These are phyloP conservation scores for Creolimax fragrantissima DNA, from an alignment of 78 protist genomes.

Conservation along the genomic window DNA sequence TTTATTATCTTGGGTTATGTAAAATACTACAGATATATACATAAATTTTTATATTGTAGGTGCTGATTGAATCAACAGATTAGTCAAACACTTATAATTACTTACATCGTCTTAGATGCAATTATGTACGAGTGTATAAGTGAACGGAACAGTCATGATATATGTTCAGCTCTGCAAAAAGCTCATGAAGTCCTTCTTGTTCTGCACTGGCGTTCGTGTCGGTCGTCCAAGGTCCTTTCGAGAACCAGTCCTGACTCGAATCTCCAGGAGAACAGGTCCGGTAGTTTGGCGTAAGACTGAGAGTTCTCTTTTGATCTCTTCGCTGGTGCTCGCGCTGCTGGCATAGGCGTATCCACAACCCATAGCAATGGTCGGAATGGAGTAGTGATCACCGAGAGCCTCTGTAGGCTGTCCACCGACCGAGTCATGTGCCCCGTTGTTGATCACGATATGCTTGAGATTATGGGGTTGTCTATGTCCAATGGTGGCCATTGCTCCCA, in stretches of 20 bases:
- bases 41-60: neutral
- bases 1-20: neutral
- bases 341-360: conserved; percentile 34
- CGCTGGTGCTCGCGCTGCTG: neutral
- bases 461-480: conserved; percentile 12
- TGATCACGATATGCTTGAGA: conserved; percentile 38
- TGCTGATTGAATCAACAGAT: neutral
- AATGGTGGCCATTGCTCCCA: conserved; percentile 39
- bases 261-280: conserved; percentile 40
- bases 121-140: no score
- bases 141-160: no score
- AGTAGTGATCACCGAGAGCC: neutral
- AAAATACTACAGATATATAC: no score
- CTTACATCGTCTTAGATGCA: no score
- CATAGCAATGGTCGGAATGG: conserved; percentile 6
- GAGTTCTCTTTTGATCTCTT: neutral
- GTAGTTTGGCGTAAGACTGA: neutral
- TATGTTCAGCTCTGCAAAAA: neutral
- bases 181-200: conserved; percentile 42
- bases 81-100: no score
- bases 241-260: conserved; percentile 24
- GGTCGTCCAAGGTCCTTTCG: conserved; percentile 52
- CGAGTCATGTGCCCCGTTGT: conserved; percentile 60
- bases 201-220: conserved; percentile 36
- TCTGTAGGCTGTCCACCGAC: conserved; percentile 48